phyloP scores from a whole-genome alignment of 257 asterid genomes.

The Solanum sitiens region DNA sequence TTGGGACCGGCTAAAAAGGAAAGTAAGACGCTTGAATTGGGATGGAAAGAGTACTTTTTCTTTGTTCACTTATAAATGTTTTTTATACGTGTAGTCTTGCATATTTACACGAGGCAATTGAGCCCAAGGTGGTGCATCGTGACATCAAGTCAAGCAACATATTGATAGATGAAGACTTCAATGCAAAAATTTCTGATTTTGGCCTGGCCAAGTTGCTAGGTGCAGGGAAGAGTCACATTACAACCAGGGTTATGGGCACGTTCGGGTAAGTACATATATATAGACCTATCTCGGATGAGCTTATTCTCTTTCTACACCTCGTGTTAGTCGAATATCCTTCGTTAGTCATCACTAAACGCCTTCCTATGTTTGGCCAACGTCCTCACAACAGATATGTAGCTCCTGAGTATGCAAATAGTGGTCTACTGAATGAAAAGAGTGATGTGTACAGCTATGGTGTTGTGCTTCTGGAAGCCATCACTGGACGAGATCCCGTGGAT shows the following conservation, averaged over 20 bases:
- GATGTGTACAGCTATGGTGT: constrained; percentile 81
- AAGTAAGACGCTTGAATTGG: background rate
- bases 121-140: constrained; percentile 83
- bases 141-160: constrained; percentile 83
- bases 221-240: constrained; percentile 70
- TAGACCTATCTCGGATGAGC: background rate
- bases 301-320: background rate
- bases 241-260: constrained; percentile 91
- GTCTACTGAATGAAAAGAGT: constrained; percentile 68
- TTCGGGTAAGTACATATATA: constrained; percentile 48
- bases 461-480: constrained; percentile 63
- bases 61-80: background rate
- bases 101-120: constrained; percentile 75
- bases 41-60: background rate
- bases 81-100: constrained; percentile 44
- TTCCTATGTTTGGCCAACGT: background rate
- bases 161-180: constrained; percentile 67
- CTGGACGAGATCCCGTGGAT: constrained; percentile 82
- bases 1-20: background rate
- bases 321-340: background rate
- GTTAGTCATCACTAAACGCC: background rate
- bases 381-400: constrained; percentile 53
- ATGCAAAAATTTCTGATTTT: constrained; percentile 81
- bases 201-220: constrained; percentile 85
- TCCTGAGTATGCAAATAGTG: constrained; percentile 82